A percentile compares a stretch with the other conserved stretches of the same genome.
Evolutionary conservation across 768 basidiomycete genomes (phyloP).

Genomic region (Pulveroboletus sp.): DNA sequence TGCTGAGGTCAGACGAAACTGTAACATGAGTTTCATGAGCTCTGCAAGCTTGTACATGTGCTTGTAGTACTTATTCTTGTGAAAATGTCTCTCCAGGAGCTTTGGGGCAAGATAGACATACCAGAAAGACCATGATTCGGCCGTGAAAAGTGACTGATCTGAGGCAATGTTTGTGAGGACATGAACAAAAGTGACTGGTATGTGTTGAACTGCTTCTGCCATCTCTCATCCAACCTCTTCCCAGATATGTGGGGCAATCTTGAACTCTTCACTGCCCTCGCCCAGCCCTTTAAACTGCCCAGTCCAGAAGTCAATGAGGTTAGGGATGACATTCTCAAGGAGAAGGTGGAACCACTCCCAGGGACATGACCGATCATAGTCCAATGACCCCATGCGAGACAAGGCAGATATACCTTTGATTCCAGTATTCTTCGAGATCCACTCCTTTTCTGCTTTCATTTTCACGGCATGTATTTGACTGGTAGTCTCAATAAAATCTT

Average conservation of each 20-base stretch:
- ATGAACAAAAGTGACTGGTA: slow-evolving; percentile 32
- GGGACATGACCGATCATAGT: background rate
- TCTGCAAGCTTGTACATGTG: slow-evolving; percentile 1
- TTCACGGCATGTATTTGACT: slow-evolving; percentile 22
- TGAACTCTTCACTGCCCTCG: slow-evolving; percentile 26
- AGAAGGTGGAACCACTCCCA: slow-evolving; percentile 3
- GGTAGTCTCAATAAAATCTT: slow-evolving; percentile 26
- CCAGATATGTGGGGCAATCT: slow-evolving; percentile 34
- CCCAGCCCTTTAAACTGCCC: slow-evolving; percentile 34
- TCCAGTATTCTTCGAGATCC: slow-evolving; percentile 27
- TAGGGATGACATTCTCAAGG: background rate
- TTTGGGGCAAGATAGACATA: slow-evolving; percentile 17
- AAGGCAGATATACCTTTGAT: slow-evolving; percentile 31
- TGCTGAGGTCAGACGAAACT: too few species aligned
- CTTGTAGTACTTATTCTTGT: background rate
- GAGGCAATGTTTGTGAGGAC: slow-evolving; percentile 33
- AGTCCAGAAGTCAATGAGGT: background rate
- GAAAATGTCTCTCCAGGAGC: background rate
- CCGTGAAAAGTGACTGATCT: slow-evolving; percentile 8
- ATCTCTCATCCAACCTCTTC: slow-evolving; percentile 38
- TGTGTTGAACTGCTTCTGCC: slow-evolving; percentile 11
- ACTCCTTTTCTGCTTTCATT: slow-evolving; percentile 16
- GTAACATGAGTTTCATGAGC: too few species aligned
- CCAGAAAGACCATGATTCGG: slow-evolving; percentile 24
- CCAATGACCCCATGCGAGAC: background rate